Conservation (phyloP, 2,329 filamentous ascomycete species). For the Fonsecaea nubica region DNA sequence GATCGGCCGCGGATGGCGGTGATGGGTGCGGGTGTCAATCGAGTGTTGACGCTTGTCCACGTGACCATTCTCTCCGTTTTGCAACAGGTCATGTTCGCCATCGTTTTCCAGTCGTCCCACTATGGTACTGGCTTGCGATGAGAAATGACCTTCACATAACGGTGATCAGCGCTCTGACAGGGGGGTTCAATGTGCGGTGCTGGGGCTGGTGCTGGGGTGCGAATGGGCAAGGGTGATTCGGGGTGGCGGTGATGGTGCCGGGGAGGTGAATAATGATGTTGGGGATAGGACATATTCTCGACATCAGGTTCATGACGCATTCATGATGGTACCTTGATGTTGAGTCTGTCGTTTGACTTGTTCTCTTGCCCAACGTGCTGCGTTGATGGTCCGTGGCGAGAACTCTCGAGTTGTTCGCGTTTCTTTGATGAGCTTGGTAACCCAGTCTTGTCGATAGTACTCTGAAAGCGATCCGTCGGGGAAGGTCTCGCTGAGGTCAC, state of each 20-base stretch:
- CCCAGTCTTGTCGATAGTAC: conserved; percentile 89
- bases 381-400: conserved; percentile 83
- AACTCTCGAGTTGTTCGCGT: conserved; percentile 89
- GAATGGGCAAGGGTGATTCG: conserved; percentile 25
- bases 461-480: conserved; percentile 84
- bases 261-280: conserved; percentile 33
- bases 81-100: conserved; percentile 30
- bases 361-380: conserved; percentile 95
- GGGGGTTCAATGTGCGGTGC: conserved; percentile 30
- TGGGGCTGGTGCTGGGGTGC: conserved; percentile 31
- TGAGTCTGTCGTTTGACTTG: conserved; percentile 85
- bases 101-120: conserved; percentile 25
- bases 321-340: conserved; percentile 43
- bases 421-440: conserved; percentile 88
- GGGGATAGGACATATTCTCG: conserved; percentile 24
- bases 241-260: conserved; percentile 29
- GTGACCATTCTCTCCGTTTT: conserved; percentile 29
- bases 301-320: conserved; percentile 39
- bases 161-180: conserved; percentile 38
- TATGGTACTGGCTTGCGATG: conserved; percentile 34
- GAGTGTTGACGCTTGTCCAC: conserved; percentile 27
- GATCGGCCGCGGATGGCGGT: neutral
- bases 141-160: conserved; percentile 35
- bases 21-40: conserved; percentile 7
- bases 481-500: conserved; percentile 92